Evolutionary conservation across 1,284 basidiomycete genomes (phyloP).

Genomic region (Microstroma glucosiphilum): DNA sequence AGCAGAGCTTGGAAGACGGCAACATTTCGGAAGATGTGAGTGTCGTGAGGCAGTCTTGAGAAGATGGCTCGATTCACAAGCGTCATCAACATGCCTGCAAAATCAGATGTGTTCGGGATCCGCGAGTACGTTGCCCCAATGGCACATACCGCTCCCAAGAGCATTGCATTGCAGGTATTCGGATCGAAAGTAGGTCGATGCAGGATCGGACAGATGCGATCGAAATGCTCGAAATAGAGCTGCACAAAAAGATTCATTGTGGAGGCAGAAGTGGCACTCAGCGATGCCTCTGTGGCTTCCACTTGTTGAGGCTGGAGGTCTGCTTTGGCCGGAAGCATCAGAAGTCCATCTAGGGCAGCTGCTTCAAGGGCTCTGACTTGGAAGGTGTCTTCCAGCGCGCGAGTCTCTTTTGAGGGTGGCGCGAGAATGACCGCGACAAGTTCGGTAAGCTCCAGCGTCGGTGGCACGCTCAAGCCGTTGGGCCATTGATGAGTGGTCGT

Average conservation of each 20-base stretch:
- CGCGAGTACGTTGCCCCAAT: slow-evolving; percentile 9
- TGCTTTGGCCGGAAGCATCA: not conserved
- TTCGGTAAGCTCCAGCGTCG: not conserved
- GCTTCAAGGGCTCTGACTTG: slow-evolving; percentile 8
- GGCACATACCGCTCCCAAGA: slow-evolving; percentile 12
- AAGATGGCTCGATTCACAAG: slow-evolving; percentile 10
- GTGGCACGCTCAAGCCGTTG: not conserved
- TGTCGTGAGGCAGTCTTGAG: not conserved
- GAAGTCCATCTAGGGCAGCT: not conserved
- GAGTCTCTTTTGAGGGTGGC: not conserved
- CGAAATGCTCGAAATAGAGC: slow-evolving; percentile 22
- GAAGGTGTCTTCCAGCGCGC: slow-evolving; percentile 1
- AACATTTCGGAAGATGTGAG: not conserved
- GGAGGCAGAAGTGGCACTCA: not conserved
- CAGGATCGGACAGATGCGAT: slow-evolving; percentile 18
- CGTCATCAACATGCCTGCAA: slow-evolving; percentile 6
- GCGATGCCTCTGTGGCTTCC: not conserved
- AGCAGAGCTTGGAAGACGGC: slow-evolving; percentile 9
- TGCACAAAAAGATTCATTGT: slow-evolving; percentile 19
- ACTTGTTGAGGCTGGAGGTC: not conserved
- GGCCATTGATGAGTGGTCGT: slow-evolving; percentile 6
- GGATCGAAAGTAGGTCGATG: slow-evolving; percentile 21
- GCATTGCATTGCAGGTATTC: slow-evolving; percentile 10
- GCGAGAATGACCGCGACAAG: not conserved
- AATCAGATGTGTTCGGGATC: slow-evolving; percentile 2